Base-by-base conservation (phyloP, 306 rosid genomes). In the Inga leiocalycina region DNA sequence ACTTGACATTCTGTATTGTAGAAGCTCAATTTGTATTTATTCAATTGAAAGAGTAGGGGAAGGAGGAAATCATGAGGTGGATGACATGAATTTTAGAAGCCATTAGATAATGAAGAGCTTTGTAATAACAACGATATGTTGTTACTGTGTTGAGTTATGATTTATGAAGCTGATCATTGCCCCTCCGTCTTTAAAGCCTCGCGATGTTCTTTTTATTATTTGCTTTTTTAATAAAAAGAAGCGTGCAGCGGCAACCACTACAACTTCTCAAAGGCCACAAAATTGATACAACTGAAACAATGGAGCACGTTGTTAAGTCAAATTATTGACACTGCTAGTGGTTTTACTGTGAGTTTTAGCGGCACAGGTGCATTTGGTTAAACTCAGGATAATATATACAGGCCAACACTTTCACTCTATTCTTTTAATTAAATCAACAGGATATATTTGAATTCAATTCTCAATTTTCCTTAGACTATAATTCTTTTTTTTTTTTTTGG, bases 141-240 rank as follows among this genome's bases (percentile, higher is more conserved):
- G 81, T 88, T 83, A 64, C 75, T 83, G 80, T 87, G 86, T 86
- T 86, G 89, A 85, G 84, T 86, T 84, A 32, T 64, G 70, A 81
- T 89, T 89, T 91, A 94, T 92, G 85, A 86, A 90, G 94, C 86
- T 88, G 62, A 86, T 84, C 81, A 86, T 86, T 75, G 59, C 66
- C 69, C 77, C 84, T 84, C 39, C 41, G 3, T 64, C 2, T 59
- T 9, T 22, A 59, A 59, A 22, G 15, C 32, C 32, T 57, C 32
- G 27, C 5, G 2, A 49, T 57, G 65, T n/a, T 57, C 32, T 22
- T 57, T 10, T 57, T 13, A 57, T 57, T 22, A 57, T 4, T 57
- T n/a, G 65, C 11, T 8, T n/a, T n/a, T n/a, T 19, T 20, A n/a
- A 8, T n/a, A n/a, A 20, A 8, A 6, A 56, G 41, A 11, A 46